Conservation (phyloP, 2,329 filamentous ascomycete genomes). For the Juglanconis oblonga region DNA sequence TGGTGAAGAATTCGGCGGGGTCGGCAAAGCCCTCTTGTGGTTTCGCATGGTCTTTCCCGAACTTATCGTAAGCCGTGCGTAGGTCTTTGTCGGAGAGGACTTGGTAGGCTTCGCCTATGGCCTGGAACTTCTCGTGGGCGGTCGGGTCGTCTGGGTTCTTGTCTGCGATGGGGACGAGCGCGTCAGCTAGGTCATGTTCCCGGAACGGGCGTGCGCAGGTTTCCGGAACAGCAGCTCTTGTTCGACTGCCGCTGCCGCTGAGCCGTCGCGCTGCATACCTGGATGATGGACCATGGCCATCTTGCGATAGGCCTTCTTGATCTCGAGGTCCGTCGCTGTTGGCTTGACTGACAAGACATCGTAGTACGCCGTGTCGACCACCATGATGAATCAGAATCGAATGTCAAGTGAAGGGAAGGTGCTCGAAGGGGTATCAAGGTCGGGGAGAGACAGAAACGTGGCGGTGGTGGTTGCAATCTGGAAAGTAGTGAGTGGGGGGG, state of each 20-base stretch:
- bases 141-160: constrained; percentile 97
- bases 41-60: constrained; percentile 90
- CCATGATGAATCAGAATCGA: constrained; percentile 54
- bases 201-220: neutral
- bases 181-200: neutral
- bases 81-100: constrained; percentile 86
- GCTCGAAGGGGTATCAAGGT: neutral
- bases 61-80: constrained; percentile 92
- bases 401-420: neutral
- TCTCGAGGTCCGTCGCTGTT: constrained; percentile 84
- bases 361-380: constrained; percentile 85
- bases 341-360: constrained; percentile 82
- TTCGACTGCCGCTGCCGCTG: neutral
- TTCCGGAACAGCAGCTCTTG: neutral
- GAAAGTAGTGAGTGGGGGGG: neutral
- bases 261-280: constrained; percentile 45
- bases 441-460: neutral
- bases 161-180: constrained; percentile 49
- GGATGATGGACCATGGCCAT: constrained; percentile 92
- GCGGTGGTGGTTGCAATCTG: neutral
- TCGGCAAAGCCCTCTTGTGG: constrained; percentile 92
- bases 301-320: constrained; percentile 96
- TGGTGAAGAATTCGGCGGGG: constrained; percentile 94
- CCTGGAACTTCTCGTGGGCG: constrained; percentile 91
- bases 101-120: constrained; percentile 71